A percentile compares a stretch with the other conserved stretches of the same genome.
Conservation (phyloP, 345 rosid species). For the Carallia pectinifolia region DNA sequence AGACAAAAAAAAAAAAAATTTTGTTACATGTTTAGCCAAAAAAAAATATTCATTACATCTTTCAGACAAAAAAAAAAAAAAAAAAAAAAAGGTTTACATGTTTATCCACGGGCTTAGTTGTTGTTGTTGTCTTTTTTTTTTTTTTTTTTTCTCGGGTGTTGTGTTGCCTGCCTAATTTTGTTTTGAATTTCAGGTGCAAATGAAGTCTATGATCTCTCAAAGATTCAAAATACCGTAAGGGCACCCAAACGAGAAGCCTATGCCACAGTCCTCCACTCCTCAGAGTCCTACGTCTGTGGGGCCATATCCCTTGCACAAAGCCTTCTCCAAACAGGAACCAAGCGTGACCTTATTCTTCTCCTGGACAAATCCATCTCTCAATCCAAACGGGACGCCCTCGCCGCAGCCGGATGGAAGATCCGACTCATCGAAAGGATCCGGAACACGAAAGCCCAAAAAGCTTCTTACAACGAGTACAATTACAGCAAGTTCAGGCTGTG, state of each 20-base stretch:
- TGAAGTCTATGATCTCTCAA: constrained; percentile 60
- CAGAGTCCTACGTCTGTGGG: constrained; percentile 82
- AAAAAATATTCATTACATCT: no score
- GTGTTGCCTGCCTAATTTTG: not conserved
- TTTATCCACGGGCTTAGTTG: no score
- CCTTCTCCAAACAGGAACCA: constrained; percentile 72
- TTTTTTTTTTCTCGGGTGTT: no score
- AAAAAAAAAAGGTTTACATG: no score
- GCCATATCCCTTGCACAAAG: constrained; percentile 87
- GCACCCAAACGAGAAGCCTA: constrained; percentile 71
- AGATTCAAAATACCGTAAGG: constrained; percentile 43
- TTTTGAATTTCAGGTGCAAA: constrained; percentile 45
- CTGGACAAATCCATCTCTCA: constrained; percentile 68
- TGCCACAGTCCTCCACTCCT: constrained; percentile 88
- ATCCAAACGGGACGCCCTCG: constrained; percentile 57
- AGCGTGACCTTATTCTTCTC: constrained; percentile 82
- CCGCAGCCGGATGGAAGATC: constrained; percentile 76
- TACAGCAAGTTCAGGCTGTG: constrained; percentile 89
- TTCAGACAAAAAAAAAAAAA: no score
- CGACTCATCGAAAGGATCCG: constrained; percentile 67
- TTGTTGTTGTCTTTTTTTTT: no score
- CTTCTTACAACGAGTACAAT: constrained; percentile 79
- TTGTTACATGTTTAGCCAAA: no score
- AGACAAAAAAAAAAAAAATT: no score
- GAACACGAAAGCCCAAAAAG: constrained; percentile 66